Evolutionary conservation across 441 rosid genomes (phyloP), one percentile per base, ranked within the genome.

Genomic region (Gossypium lobatum): DNA sequence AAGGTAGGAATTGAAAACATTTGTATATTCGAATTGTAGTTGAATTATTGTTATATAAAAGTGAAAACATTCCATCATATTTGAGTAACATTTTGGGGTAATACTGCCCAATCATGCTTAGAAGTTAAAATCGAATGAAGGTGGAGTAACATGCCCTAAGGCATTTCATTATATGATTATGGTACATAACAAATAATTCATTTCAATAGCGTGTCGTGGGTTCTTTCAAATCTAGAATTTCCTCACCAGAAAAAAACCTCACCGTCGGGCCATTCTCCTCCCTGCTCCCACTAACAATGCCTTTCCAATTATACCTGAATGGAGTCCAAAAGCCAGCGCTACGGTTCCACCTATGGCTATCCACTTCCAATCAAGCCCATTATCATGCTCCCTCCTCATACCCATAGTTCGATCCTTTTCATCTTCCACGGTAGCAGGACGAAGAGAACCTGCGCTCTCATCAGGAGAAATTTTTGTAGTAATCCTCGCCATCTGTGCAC

Each of bases 301-400:
- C 86, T 87, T 92, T 80, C 97, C 97, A 60, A 93, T 77, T 48
- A 80, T 82, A 34, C 96, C 95, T 0, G 93, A 72, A 58, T 85
- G 95, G 77, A 95, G 88, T 72, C 97, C 97, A 5, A 88, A 85
- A 70, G 80, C 92, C 69, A 92, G 72, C 31, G 97, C 97, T 14
- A 89, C 88, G 0, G 90, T 80, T 75, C 97, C 97, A 37, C 97
- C 98, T 50, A 91, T 34, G 26, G 76, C 90, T 0, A 91, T 67
- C 98, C 97, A 92, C 80, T 89, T 94, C 98, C 98, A 92, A 76
- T 94, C 95, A 64, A 89, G 64, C 58, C 90, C 88, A 34, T 81
- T 75, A 72, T 90, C 89, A 2, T 76, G 79, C 18, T 60, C 18
- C 63, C 80, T 79, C 53, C 85, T 80, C 71, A 60, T 70, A 39